Evolutionary conservation across 148 eudicot genomes (phyloP), one percentile per base, ranked within the genome.

Genomic region (Camellia lanceoleosa): DNA sequence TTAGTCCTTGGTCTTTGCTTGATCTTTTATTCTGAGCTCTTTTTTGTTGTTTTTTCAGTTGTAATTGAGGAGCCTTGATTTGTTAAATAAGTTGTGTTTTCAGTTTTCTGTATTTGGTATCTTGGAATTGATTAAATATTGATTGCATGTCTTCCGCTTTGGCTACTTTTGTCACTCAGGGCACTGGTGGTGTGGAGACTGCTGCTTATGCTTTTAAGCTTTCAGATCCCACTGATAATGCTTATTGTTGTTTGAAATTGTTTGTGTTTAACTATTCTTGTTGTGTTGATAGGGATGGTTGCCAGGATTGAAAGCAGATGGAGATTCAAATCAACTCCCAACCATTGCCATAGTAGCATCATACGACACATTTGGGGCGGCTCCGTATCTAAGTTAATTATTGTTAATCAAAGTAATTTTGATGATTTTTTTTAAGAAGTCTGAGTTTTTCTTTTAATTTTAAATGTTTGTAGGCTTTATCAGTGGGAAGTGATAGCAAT

Each of bases 301-400:
- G 89, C 99, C 98, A 66, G 99, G 99, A 80, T 85, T 85, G 88
- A 97, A 90, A 91, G 84, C 85, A 74, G 98, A 94, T 74, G 99
- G 98, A 81, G 99, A 94, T 84, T 89, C 97, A 77, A 90, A 68
- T 73, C 98, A 97, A 81, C 91, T 92, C 49, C 99, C 98, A 11
- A 97, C 99, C 44, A 94, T 97, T 80, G 99, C 98, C 74, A 79
- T 97, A 71, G 99, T 97, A 81, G 99, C 99, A 84, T 90, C 99
- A 58, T 97, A 97, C 85, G 99, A 97, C 82, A 94, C 99, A 18
- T 94, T 97, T 85, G 99, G 98, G 59, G 97, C 98, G 38, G 98
- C 94, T 74, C 99, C 99, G 62, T 96, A 90, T 85, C 84, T 90
- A 64, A 73, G 79, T 81, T 49, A 44, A 54, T 73, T 84, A 51